phyloP scores from a whole-genome alignment of 805 yeast genomes.

The Cyberlindnera xylosilytica region DNA sequence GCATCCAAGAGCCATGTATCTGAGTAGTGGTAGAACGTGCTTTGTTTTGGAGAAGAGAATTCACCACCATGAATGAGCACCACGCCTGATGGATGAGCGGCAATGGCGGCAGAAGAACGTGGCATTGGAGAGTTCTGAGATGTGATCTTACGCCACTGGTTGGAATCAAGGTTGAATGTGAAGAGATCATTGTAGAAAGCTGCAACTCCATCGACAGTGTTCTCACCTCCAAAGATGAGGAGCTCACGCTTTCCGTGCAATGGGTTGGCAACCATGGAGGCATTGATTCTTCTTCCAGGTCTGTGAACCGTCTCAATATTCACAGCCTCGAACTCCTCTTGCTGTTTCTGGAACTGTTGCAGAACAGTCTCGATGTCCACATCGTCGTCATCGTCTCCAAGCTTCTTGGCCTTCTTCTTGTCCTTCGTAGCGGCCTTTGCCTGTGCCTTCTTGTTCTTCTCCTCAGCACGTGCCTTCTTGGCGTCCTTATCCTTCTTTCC shows the following conservation, averaged over 20 bases:
- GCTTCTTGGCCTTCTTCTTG: constrained; percentile 71
- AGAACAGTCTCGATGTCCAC: constrained; percentile 82
- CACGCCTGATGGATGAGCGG: constrained; percentile 88
- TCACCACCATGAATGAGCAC: constrained; percentile 93
- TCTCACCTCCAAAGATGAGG: constrained; percentile 88
- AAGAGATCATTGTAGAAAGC: constrained; percentile 79
- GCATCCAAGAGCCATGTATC: constrained; percentile 95
- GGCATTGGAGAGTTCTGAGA: constrained; percentile 91
- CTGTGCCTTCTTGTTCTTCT: constrained; percentile 71
- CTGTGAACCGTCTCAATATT: constrained; percentile 51
- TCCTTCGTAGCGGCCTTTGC: constrained; percentile 71
- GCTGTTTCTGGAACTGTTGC: constrained; percentile 74
- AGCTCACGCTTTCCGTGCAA: constrained; percentile 73
- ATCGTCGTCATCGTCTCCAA: constrained; percentile 79
- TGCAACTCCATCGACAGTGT: constrained; percentile 46
- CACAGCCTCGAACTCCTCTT: constrained; percentile 72
- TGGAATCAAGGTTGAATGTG: constrained; percentile 70
- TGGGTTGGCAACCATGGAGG: constrained; percentile 74
- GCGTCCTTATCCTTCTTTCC: constrained; percentile 86
- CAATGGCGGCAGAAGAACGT: constrained; percentile 90
- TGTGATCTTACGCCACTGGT: constrained; percentile 72
- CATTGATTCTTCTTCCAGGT: constrained; percentile 71
- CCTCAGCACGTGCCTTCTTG: constrained; percentile 84
- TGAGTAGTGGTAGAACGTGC: constrained; percentile 92
- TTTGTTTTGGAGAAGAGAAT: constrained; percentile 93